Percentiles rank a stretch among this genome's conserved stretches.
Evolutionary conservation across 2,329 filamentous ascomycete genomes (phyloP).

Genomic region (Cercospora brassicicola): DNA sequence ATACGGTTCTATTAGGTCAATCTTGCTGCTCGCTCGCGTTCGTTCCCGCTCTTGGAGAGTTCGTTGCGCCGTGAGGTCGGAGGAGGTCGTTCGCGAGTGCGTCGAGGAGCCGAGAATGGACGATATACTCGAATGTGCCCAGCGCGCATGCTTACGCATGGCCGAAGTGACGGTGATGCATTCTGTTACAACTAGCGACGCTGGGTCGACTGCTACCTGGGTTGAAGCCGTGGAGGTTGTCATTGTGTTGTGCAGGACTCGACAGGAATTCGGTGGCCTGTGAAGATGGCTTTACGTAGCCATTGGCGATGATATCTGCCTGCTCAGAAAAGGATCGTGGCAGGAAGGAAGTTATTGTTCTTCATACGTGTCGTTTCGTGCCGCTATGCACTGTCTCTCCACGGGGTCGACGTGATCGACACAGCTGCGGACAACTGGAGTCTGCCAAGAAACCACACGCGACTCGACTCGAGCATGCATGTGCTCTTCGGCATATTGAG

Average conservation of each 20-base stretch:
- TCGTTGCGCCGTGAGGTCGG: constrained; percentile 18
- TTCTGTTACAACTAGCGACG: constrained; percentile 83
- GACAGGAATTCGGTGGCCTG: neutral
- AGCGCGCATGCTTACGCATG: constrained; percentile 96
- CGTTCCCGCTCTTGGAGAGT: constrained; percentile 37
- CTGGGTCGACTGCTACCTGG: constrained; percentile 41
- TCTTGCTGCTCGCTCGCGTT: constrained; percentile 36
- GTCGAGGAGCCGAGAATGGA: constrained; percentile 71
- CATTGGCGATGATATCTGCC: neutral
- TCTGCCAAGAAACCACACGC: constrained; percentile 2
- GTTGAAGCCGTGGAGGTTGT: constrained; percentile 24
- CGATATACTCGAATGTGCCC: constrained; percentile 92
- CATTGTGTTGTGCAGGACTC: neutral
- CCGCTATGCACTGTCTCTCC: neutral
- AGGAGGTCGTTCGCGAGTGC: constrained; percentile 19
- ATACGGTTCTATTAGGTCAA: constrained; percentile 34
- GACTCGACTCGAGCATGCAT: neutral
- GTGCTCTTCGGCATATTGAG: neutral
- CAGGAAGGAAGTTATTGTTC: neutral
- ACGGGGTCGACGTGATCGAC: constrained; percentile 5
- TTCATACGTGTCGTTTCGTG: constrained; percentile 1
- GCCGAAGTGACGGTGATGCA: constrained; percentile 97
- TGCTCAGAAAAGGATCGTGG: neutral
- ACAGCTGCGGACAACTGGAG: neutral
- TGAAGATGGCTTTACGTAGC: neutral